Evolutionary conservation across 2,329 filamentous ascomycete species (phyloP).

Genomic region (Curvularia sp.): DNA sequence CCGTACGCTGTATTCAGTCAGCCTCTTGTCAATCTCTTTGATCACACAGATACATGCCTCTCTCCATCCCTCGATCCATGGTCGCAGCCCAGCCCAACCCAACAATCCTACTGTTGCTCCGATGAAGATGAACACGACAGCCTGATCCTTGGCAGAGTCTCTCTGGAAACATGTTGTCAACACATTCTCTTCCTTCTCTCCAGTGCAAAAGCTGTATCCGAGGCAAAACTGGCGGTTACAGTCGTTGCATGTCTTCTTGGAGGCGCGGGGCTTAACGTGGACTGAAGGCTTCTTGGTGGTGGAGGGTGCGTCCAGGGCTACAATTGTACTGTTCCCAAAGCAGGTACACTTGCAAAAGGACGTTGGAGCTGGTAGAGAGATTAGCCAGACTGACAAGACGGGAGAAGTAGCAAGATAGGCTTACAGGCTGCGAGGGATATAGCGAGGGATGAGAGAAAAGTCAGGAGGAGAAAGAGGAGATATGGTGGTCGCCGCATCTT

Average conservation of each 20-base stretch:
- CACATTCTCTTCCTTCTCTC: conserved; percentile 68
- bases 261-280: conserved; percentile 35
- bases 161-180: conserved; percentile 72
- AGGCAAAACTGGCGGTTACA: conserved; percentile 73
- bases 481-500: conserved; percentile 36
- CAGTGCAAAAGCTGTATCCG: conserved; percentile 67
- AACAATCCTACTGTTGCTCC: conserved; percentile 67
- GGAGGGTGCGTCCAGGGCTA: conserved; percentile 63
- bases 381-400: neutral
- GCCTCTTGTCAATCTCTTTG: neutral
- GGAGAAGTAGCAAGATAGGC: conserved; percentile 20
- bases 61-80: conserved; percentile 65
- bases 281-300: conserved; percentile 33
- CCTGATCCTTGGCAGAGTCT: conserved; percentile 71
- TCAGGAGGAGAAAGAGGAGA: conserved; percentile 34
- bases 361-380: conserved; percentile 55
- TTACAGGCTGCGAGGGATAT: conserved; percentile 55
- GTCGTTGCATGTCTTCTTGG: conserved; percentile 65
- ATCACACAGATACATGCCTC: conserved; percentile 52
- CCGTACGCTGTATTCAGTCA: conserved; percentile 49
- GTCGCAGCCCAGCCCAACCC: conserved; percentile 66
- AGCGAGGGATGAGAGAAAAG: conserved; percentile 48
- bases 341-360: conserved; percentile 78
- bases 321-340: conserved; percentile 72
- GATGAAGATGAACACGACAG: conserved; percentile 72